Conservation (phyloP, 2,329 filamentous ascomycete genomes). For the Aspergillus sp. region DNA sequence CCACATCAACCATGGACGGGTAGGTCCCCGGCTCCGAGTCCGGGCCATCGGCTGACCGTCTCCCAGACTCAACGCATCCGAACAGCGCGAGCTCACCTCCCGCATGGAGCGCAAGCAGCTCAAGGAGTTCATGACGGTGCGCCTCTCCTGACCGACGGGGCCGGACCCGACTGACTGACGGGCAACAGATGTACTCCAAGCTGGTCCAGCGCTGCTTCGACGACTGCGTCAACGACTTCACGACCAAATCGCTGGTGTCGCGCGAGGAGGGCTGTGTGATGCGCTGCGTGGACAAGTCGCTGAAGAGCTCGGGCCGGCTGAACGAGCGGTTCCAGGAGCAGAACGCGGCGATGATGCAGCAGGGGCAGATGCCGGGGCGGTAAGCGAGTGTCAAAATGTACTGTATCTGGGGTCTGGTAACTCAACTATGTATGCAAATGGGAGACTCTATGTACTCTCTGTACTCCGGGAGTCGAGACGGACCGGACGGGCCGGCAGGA, state of each 20-base stretch:
- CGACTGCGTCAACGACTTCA: conserved; percentile 97
- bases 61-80: conserved; percentile 58
- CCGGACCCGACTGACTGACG: not conserved
- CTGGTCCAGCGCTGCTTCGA: conserved; percentile 68
- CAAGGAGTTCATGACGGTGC: conserved; percentile 94
- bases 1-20: too few species aligned
- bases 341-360: conserved; percentile 58
- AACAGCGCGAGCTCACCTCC: conserved; percentile 86
- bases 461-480: too few species aligned
- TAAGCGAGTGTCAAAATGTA: too few species aligned
- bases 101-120: conserved; percentile 98
- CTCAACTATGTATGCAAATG: too few species aligned
- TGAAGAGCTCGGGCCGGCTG: conserved; percentile 82
- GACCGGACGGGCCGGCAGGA: too few species aligned
- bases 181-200: conserved; percentile 57
- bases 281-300: conserved; percentile 91
- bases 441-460: too few species aligned
- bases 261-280: conserved; percentile 87
- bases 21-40: too few species aligned
- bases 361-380: too few species aligned
- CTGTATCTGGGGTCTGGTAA: too few species aligned
- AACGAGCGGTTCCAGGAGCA: conserved; percentile 81
- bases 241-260: conserved; percentile 81
- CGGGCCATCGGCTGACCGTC: too few species aligned
- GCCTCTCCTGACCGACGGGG: not conserved